Evolutionary conservation across 2,329 filamentous ascomycete species (phyloP), one percentile per base, ranked within the genome.

Genomic region (Aureobasidium sp.): DNA sequence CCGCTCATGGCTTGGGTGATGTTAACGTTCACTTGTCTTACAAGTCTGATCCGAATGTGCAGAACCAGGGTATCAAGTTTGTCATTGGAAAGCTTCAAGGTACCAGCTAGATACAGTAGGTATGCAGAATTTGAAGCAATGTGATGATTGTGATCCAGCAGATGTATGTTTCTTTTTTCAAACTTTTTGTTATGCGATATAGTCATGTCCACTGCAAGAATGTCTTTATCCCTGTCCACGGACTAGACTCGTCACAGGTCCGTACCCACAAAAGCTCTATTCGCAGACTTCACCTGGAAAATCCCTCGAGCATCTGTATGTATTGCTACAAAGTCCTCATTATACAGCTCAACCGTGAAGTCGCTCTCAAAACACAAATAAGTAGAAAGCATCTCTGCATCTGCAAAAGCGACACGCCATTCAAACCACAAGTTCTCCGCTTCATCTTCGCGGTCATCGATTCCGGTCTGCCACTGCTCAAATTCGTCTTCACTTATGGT

Each of bases 11-110:
- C 6, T 40, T 44, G 24, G 72, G 72, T 1, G 72, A 74, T 44
- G 73, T 70, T 27, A 52, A 61, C 5, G 64, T 67, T 63, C 71
- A 74, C 60, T 60, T 73, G 33, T 64, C 66, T 27, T 75, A 75
- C 56, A 60, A 66, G 0, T 58, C 7, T 2, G 67, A 70, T 29
- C 14, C 68, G 6, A 44, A 62, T 3, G 72, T 70, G 2, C 72
- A 74, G 67, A 67, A 66, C 3, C 37, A 73, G 60, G 72, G 72
- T 19, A 65, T 65, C 4, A 63, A 60, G 5, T 73, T 68, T 52
- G 64, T 69, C 14, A 63, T 64, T 31, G 65, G 56, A 11, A 63
- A 63, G 53, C 52, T 68, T 15, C 31, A 8, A 3, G 56, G 44
- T 2, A 59, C 56, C n/a, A 54, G 14, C 27, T 42, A 54, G 50